A percentile compares a stretch with the other conserved stretches of the same genome.
These are phyloP conservation scores for Cercospora janseana DNA, from an alignment of 2,329 filamentous ascomycete species.

Conservation along the genomic window DNA sequence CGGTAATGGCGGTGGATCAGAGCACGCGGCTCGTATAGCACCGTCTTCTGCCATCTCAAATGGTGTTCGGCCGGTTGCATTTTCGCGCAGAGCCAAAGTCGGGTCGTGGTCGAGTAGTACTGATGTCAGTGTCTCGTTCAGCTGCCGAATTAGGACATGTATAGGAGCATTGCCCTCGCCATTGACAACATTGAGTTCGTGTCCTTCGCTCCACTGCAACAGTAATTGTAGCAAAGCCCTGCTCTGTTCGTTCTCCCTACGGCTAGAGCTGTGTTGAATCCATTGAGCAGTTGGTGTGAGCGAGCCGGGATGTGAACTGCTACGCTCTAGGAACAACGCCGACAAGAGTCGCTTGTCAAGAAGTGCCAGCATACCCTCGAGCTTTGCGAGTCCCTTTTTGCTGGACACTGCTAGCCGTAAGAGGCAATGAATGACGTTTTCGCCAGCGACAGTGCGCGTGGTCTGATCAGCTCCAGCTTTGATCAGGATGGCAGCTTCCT, in stretches of 20 bases:
- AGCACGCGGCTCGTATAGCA: slow-evolving; percentile 40
- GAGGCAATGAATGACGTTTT: slow-evolving; percentile 68
- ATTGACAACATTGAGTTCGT: slow-evolving; percentile 53
- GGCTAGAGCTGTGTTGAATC: neutral
- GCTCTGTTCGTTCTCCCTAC: slow-evolving; percentile 4
- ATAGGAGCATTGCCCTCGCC: slow-evolving; percentile 64
- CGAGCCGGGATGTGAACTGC: slow-evolving; percentile 51
- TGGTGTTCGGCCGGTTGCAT: slow-evolving; percentile 72
- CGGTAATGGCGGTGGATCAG: slow-evolving; percentile 17
- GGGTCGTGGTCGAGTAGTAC: slow-evolving; percentile 58
- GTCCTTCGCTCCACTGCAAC: slow-evolving; percentile 44
- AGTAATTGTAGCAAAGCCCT: slow-evolving; percentile 27
- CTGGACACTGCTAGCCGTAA: slow-evolving; percentile 23
- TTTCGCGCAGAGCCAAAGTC: slow-evolving; percentile 66
- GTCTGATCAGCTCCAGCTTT: slow-evolving; percentile 68
- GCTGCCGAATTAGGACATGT: slow-evolving; percentile 54
- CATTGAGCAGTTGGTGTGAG: slow-evolving; percentile 61
- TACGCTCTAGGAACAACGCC: slow-evolving; percentile 60
- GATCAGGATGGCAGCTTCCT: slow-evolving; percentile 62
- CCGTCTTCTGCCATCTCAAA: slow-evolving; percentile 63
- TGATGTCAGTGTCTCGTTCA: slow-evolving; percentile 50
- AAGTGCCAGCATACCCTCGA: slow-evolving; percentile 53
- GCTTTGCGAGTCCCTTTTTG: slow-evolving; percentile 17
- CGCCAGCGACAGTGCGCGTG: slow-evolving; percentile 52
- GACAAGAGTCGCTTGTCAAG: slow-evolving; percentile 58